Base-by-base conservation (phyloP, 2,329 filamentous ascomycete genomes). In the Rhynchosporium agropyri region DNA sequence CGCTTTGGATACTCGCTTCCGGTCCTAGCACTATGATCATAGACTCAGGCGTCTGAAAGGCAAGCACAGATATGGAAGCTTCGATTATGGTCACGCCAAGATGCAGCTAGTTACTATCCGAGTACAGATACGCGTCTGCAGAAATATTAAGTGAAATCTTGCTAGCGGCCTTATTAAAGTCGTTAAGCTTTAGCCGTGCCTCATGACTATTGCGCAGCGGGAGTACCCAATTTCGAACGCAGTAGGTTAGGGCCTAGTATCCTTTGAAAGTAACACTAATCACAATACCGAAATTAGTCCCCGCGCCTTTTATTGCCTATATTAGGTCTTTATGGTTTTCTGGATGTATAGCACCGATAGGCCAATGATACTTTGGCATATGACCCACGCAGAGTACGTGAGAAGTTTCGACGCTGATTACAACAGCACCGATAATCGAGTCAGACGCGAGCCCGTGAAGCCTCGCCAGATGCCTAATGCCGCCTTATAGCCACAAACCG, bases 401-500 rank as follows among this genome's bases (percentile, higher is more conserved):
- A 36, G 79, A 76, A 42, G 79, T 79, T 0, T 75, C 70, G 59
- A 84, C 78, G 66, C 80, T 81, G 72, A 88, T 79, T 31, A 88
- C 12, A 2, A 88, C 79, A 26, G 82, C 85, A 65, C 86, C 85
- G n/a, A 87, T 71, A 51, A 89, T 82, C 50, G 79, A 71, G 66
- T 89, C 85, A 66, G 83, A 87, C 2, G 84, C 65, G 12, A 89
- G 83, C 1, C 86, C 85, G 65, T 85, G 73, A 8, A 68, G 43
- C 58, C 69, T 65, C 42, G 63, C 54, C 10, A 70, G 58, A 49
- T 69, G 67, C 1, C 85, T 85, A 55, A 89, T 85, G 58, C 86
- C 85, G 46, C 86, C 86, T 76, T 89, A 85, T 53, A 89, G 76
- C 84, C 84, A 88, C 13, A 85, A 67, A 0, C 86, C 86, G 0